Evolutionary conservation across 768 basidiomycete species (phyloP).

Genomic region (Gymnopilus dilepis): DNA sequence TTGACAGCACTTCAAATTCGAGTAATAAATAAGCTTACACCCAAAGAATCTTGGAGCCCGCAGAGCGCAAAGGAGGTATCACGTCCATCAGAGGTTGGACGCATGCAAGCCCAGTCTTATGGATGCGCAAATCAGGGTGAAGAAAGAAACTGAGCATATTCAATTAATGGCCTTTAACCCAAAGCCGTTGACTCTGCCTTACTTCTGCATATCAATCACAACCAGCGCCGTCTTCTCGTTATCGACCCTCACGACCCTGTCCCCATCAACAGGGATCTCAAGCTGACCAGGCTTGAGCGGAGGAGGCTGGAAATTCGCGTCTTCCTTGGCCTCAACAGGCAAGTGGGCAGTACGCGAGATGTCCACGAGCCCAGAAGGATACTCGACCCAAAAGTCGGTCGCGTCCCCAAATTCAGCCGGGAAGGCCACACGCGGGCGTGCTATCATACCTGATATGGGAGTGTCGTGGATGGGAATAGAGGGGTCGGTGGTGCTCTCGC

Average conservation of each 20-base stretch:
- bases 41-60: conserved; percentile 66
- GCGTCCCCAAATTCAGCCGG: conserved; percentile 61
- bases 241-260: conserved; percentile 55
- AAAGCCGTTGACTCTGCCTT: not conserved
- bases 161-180: not conserved
- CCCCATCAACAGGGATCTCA: conserved; percentile 60
- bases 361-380: conserved; percentile 67
- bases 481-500: too few relatives aligned
- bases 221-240: conserved; percentile 57
- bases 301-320: conserved; percentile 29
- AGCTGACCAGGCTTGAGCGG: conserved; percentile 44
- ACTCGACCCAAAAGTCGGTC: conserved; percentile 70
- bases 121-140: conserved; percentile 60
- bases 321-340: conserved; percentile 22
- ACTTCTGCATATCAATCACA: conserved; percentile 83
- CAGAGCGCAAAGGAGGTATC: conserved; percentile 51
- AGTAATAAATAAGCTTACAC: conserved; percentile 44
- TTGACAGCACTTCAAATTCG: not conserved
- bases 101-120: conserved; percentile 61
- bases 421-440: conserved; percentile 48
- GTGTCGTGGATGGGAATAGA: conserved; percentile 39
- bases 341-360: conserved; percentile 56
- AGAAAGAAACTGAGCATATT: conserved; percentile 59
- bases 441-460: conserved; percentile 49
- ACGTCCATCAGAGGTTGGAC: conserved; percentile 57